Conservation (phyloP, 2,329 filamentous ascomycete genomes). For the Chrysoporthe cubensis region DNA sequence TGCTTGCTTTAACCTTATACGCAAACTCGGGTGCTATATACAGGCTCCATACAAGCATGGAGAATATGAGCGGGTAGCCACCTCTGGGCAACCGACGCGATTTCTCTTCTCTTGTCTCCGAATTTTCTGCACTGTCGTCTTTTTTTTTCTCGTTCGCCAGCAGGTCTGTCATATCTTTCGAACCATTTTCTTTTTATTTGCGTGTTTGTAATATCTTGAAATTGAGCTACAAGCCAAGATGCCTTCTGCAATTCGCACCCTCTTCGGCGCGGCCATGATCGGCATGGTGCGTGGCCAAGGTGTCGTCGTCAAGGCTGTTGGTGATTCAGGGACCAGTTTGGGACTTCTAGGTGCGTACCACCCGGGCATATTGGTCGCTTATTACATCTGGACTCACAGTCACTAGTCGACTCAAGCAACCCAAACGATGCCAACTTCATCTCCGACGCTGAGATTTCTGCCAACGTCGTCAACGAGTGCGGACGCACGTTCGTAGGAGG, state of each 20-base stretch:
- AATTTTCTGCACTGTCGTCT: not conserved
- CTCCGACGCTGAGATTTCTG: slow-evolving; percentile 53
- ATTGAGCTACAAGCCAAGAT: slow-evolving; percentile 11
- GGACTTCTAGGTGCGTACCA: slow-evolving; percentile 22
- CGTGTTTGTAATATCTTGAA: not conserved
- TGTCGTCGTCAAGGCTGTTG: slow-evolving; percentile 26
- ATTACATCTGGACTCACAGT: not conserved
- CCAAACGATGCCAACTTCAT: slow-evolving; percentile 61
- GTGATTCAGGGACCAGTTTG: slow-evolving; percentile 21
- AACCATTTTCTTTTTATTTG: slow-evolving; percentile 2
- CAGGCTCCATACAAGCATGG: not conserved
- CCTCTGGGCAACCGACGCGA: not conserved
- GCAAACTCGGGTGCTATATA: slow-evolving; percentile 1
- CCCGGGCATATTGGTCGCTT: not conserved
- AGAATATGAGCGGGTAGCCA: not conserved
- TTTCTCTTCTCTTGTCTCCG: not conserved
- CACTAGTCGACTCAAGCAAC: slow-evolving; percentile 16
- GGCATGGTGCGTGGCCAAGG: slow-evolving; percentile 26
- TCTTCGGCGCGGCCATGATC: slow-evolving; percentile 27
- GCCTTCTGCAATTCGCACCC: slow-evolving; percentile 20
- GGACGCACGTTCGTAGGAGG: slow-evolving; percentile 63
- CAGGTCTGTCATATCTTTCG: slow-evolving; percentile 23
- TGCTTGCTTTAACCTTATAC: slow-evolving; percentile 3
- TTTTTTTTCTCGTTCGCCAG: slow-evolving; percentile 19
- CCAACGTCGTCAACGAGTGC: slow-evolving; percentile 59